Evolutionary conservation across 2,329 filamentous ascomycete genomes (phyloP), one percentile per base, ranked within the genome.

Genomic region (Cladorrhinum sp.): DNA sequence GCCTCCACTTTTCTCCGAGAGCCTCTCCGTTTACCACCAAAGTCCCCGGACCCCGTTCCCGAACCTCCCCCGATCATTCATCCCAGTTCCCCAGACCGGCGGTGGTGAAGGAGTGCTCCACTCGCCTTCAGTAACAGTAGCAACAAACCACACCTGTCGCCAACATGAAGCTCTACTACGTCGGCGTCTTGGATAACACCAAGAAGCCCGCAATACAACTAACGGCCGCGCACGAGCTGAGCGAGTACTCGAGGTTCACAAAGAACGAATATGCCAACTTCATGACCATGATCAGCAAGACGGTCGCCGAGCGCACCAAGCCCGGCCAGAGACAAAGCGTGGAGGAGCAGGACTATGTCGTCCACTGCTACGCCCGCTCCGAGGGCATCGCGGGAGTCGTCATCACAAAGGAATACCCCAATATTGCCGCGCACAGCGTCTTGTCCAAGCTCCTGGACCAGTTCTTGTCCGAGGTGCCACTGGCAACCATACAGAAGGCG

Each of bases 391-490:
- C 86, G 69, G 89, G 87, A 68, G 86, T 93, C 74, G 88, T 92
- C 71, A 92, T 93, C 73, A 87, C 85, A 65, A 88, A 92, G 71
- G 84, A 88, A 69, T 93, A 93, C 75, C 89, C 89, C 52, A 81
- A 84, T 36, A 82, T 94, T 8, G 91, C 93, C 23, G 92, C 92
- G 23, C 92, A 96, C 74, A 89, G 92, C 75, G 82, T 97, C 58
- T 86, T 96, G 67, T 89, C 87, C 73, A 96, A 96, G 76, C 82
- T 95, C 59, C 80, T 92, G 74, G 91, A 96, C 76, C 92, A 96
- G 75, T 97, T 96, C 76, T 82, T 93, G 42, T 79, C 86, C 66
- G 85, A 88, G 72, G 85, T 94, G 78, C 70, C 72, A n/a, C 62
- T 68, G 30, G 61, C 60, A 16, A 67, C 62, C 50, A 63, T 69